Percentiles rank a stretch among this genome's conserved stretches.
These are phyloP conservation scores for Mollisia scopiformis DNA, from an alignment of 2,329 filamentous ascomycete species.

Conservation along the genomic window DNA sequence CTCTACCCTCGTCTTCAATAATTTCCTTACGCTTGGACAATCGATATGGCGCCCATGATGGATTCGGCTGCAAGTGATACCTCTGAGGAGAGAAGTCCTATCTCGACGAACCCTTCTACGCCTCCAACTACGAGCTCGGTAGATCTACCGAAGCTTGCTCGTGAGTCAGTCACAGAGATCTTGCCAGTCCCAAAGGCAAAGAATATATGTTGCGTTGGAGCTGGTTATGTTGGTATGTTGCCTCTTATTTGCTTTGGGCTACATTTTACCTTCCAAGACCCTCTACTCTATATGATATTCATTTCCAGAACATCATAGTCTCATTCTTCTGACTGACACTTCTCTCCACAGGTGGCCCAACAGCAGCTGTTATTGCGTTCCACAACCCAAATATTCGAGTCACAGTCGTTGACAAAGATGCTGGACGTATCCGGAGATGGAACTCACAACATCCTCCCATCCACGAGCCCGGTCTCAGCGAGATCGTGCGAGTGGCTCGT, in stretches of 20 bases:
- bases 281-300: neutral
- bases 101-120: constrained; percentile 6
- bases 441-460: constrained; percentile 73
- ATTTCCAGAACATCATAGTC: neutral
- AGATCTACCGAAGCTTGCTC: constrained; percentile 1
- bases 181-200: neutral
- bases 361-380: constrained; percentile 72
- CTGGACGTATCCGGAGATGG: constrained; percentile 68
- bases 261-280: neutral
- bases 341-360: constrained; percentile 62
- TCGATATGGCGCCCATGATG: neutral
- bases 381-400: constrained; percentile 71
- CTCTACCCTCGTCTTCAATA: neutral
- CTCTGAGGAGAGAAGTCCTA: neutral
- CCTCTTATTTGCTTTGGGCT: neutral
- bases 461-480: constrained; percentile 71
- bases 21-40: neutral
- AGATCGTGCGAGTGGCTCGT: constrained; percentile 66
- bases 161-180: neutral
- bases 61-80: constrained; percentile 5
- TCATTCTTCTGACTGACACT: no score
- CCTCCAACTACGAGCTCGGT: neutral
- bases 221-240: constrained; percentile 8
- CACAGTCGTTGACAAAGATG: constrained; percentile 73
- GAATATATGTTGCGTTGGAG: constrained; percentile 8